Evolutionary conservation across 2,329 filamentous ascomycete species (phyloP).

Genomic region (Epichloe gansuensis): DNA sequence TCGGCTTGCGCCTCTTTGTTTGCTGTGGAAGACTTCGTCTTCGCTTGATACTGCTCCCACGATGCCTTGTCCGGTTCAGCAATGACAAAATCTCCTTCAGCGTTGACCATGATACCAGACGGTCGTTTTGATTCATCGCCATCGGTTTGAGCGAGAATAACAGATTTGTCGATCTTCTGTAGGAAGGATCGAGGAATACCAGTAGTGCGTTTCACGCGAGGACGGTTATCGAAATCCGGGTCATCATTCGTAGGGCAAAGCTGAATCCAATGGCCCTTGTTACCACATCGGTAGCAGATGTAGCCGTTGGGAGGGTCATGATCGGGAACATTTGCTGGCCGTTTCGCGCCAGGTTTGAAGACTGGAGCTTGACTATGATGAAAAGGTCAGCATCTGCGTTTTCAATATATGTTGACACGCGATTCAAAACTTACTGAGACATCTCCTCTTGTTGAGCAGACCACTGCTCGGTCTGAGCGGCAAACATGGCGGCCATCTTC

Average conservation of each 20-base stretch:
- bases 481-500: slow-evolving; percentile 84
- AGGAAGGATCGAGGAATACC: slow-evolving; percentile 93
- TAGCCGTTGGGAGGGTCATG: slow-evolving; percentile 90
- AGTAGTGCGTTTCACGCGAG: slow-evolving; percentile 89
- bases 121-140: slow-evolving; percentile 75
- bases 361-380: slow-evolving; percentile 46
- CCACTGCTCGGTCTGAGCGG: slow-evolving; percentile 84
- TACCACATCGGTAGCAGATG: slow-evolving; percentile 88
- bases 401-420: background rate
- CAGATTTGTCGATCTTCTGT: slow-evolving; percentile 87
- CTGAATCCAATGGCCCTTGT: slow-evolving; percentile 99
- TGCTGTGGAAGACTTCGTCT: slow-evolving; percentile 75
- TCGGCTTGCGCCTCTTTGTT: slow-evolving; percentile 65
- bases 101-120: slow-evolving; percentile 92
- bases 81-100: slow-evolving; percentile 94
- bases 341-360: slow-evolving; percentile 49
- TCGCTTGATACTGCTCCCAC: slow-evolving; percentile 95
- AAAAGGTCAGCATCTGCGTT: slow-evolving; percentile 19
- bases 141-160: slow-evolving; percentile 59
- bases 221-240: slow-evolving; percentile 85
- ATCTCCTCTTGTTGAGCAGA: slow-evolving; percentile 86
- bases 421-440: slow-evolving; percentile 50
- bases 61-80: slow-evolving; percentile 89
- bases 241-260: slow-evolving; percentile 97
- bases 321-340: slow-evolving; percentile 67